phyloP scores from a whole-genome alignment of 2,329 filamentous ascomycete species.

The Stachybotrys elegans region DNA sequence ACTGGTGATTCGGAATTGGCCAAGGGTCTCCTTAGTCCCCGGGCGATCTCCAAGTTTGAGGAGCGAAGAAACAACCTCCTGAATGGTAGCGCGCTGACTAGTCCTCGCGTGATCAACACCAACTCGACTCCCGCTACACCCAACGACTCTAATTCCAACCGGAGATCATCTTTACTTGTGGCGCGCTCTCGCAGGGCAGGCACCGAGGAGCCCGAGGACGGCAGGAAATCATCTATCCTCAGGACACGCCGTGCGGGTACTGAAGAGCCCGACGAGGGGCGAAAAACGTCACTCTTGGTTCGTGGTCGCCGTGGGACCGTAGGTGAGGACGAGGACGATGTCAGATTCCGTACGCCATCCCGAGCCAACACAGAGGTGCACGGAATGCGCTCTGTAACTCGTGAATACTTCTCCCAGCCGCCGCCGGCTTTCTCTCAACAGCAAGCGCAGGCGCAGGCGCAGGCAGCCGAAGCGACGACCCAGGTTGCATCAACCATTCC shows the following conservation, averaged over 20 bases:
- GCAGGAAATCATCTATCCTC: constrained; percentile 43
- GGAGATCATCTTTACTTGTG: constrained; percentile 50
- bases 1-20: constrained; percentile 32
- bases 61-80: constrained; percentile 47
- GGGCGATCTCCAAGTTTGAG: constrained; percentile 46
- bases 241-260: constrained; percentile 39
- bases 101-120: constrained; percentile 35
- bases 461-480: constrained; percentile 9
- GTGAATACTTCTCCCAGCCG: constrained; percentile 18
- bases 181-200: constrained; percentile 40
- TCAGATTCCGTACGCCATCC: constrained; percentile 51
- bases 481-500: constrained; percentile 42
- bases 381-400: constrained; percentile 23
- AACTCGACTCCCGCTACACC: constrained; percentile 34
- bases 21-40: constrained; percentile 37
- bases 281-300: constrained; percentile 36
- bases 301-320: constrained; percentile 41
- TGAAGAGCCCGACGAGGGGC: constrained; percentile 43
- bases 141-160: constrained; percentile 28
- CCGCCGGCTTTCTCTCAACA: too few relatives aligned
- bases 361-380: constrained; percentile 53
- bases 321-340: constrained; percentile 44
- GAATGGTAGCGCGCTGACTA: constrained; percentile 37
- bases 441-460: constrained; percentile 26
- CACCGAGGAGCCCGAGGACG: constrained; percentile 47